A percentile compares a stretch with the other conserved stretches of the same genome.
Conservation (phyloP, 768 basidiomycete species). For the Sistotremastrum niveocremeum region DNA sequence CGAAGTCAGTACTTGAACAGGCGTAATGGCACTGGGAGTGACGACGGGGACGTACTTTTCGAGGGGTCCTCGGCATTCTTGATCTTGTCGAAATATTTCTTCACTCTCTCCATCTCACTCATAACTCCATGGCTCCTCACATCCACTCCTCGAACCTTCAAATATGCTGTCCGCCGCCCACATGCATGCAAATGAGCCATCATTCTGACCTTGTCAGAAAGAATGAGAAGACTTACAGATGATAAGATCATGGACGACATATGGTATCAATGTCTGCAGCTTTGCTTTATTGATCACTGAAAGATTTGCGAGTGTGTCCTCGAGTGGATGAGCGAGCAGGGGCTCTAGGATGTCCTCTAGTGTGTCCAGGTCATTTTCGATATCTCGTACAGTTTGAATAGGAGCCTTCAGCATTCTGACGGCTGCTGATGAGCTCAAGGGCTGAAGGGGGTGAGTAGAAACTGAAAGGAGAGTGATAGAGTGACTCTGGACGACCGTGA, state of each 20-base stretch:
- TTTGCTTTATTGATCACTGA: constrained; percentile 73
- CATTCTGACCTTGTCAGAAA: not conserved
- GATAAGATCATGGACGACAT: constrained; percentile 56
- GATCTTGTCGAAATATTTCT: constrained; percentile 75
- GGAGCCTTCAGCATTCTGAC: too few species aligned
- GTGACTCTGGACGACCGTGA: too few species aligned
- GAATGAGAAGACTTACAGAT: not conserved
- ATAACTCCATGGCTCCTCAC: not conserved
- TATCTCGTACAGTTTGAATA: not conserved
- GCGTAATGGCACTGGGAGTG: constrained; percentile 1
- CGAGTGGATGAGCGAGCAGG: constrained; percentile 51
- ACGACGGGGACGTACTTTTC: constrained; percentile 29
- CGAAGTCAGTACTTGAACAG: not conserved
- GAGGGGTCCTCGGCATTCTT: constrained; percentile 57
- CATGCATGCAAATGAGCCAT: not conserved
- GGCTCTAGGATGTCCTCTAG: constrained; percentile 57
- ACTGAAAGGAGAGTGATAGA: too few species aligned
- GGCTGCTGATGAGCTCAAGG: too few species aligned
- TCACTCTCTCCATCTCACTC: constrained; percentile 42
- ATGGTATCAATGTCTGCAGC: constrained; percentile 65
- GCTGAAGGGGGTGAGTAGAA: too few species aligned
- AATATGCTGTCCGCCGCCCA: too few species aligned
- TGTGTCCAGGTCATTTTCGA: constrained; percentile 33
- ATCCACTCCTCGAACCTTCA: too few species aligned
- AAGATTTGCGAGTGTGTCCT: constrained; percentile 48